Conservation (phyloP, 345 rosid species). For the Geranium rotundifolium region DNA sequence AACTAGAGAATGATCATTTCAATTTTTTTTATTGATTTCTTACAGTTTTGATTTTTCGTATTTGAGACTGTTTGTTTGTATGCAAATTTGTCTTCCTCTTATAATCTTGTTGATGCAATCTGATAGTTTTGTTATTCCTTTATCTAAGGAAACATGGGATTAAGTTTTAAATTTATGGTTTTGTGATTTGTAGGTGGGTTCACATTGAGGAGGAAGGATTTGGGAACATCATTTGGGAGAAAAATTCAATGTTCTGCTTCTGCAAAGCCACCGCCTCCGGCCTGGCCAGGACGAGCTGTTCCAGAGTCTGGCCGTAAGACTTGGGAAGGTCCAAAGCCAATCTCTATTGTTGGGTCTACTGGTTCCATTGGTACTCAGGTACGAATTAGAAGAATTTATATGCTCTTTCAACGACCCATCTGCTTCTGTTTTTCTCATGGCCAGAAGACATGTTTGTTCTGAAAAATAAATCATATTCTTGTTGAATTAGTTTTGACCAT, state of each 20-base stretch:
- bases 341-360: slow-evolving; percentile 87
- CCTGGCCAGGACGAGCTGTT: slow-evolving; percentile 93
- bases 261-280: slow-evolving; percentile 55
- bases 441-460: not conserved
- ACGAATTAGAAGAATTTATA: too few species aligned
- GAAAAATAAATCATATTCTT: not conserved
- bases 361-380: slow-evolving; percentile 99
- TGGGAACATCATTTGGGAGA: slow-evolving; percentile 16
- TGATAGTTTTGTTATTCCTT: not conserved
- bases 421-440: not conserved
- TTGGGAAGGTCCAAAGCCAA: slow-evolving; percentile 91
- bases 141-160: not conserved
- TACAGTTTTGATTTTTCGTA: too few species aligned
- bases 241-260: slow-evolving; percentile 62
- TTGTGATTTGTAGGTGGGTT: slow-evolving; percentile 36
- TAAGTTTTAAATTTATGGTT: slow-evolving; percentile 6
- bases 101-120: not conserved
- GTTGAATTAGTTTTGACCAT: not conserved
- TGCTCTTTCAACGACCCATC: not conserved
- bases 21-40: too few species aligned
- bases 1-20: too few species aligned
- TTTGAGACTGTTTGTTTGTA: too few species aligned
- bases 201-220: slow-evolving; percentile 43
- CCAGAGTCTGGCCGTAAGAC: slow-evolving; percentile 50
- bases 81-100: not conserved